Evolutionary conservation across 2,329 filamentous ascomycete species (phyloP), one percentile per base, ranked within the genome.

Genomic region (Eutypella sp.): DNA sequence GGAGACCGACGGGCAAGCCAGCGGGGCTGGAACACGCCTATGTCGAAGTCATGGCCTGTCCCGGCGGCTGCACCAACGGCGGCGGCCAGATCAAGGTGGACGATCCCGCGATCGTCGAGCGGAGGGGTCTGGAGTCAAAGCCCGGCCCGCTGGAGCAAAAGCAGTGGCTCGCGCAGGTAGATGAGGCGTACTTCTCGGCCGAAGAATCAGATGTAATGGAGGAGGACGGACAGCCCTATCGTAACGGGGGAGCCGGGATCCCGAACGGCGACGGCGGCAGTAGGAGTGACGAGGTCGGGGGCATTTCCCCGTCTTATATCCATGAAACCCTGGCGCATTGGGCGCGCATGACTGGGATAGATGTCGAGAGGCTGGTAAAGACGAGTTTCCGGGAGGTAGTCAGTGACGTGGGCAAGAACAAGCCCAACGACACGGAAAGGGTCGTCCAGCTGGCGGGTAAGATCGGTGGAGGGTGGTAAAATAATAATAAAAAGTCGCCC

Each of bases 1-100:
- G 77, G 47, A 77, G 73, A 50, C 73, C 72, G 5, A 70, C 65
- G 15, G 78, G 70, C 6, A 78, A 78, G 56, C 58, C 71, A 16
- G 63, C 66, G 16, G 66, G 69, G 5, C 67, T 79, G 6, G 89
- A 96, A 29, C 91, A 91, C 64, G 79, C 86, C n/a, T 97, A 95
- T 67, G 87, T 97, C 23, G 93, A 99, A 68, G 93, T 99, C 47
- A 99, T 99, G 93, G 93, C 93, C 13, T 99, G 93, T 66, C 93
- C 93, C 0, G 93, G 93, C n/a, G 93, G 93, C 3, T 99, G 93
- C 70, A 99, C 93, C 45, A 99, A 99, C 58, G 93, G 93, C 2
- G 93, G 93, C 31, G 93, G 93, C 1, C 93, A 99, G 71, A 84
- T 99, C 63, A 96, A 96, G 62, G 81, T 89, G 22, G 87, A 89